phyloP scores from a whole-genome alignment of 2,329 filamentous ascomycete species.

The Penicillium sumatraense region DNA sequence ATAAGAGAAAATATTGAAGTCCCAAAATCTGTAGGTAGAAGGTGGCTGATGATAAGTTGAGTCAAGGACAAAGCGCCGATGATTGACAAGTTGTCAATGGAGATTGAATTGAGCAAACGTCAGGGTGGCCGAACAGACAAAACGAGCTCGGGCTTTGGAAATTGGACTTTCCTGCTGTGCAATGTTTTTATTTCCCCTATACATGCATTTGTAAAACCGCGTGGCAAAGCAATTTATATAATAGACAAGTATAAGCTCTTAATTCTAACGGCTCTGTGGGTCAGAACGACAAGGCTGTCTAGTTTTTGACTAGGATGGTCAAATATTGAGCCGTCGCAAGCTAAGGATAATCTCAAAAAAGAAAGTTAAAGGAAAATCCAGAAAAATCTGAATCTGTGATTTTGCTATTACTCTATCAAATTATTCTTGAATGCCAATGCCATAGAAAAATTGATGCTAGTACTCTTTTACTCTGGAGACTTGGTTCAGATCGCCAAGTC shows the following conservation, averaged over 20 bases:
- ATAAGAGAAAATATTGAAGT: not conserved
- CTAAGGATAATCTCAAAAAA: not conserved
- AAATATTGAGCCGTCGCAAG: conserved; percentile 8
- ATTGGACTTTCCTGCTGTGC: not conserved
- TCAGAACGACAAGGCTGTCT: not conserved
- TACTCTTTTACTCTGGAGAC: too few relatives aligned
- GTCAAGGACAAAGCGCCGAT: not conserved
- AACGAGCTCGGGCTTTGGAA: not conserved
- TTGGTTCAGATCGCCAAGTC: conserved; percentile 18
- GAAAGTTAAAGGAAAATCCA: too few relatives aligned
- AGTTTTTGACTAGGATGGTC: conserved; percentile 13
- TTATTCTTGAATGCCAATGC: too few relatives aligned
- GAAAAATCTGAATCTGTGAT: too few relatives aligned
- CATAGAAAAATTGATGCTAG: too few relatives aligned
- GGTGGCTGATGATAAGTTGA: not conserved
- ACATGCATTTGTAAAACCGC: not conserved
- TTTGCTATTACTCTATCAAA: not conserved
- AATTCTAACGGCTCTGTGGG: not conserved
- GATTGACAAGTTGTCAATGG: not conserved
- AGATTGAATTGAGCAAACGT: not conserved
- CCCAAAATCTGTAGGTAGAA: too few relatives aligned
- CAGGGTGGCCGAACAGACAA: not conserved
- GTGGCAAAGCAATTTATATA: not conserved
- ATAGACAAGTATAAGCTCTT: not conserved
- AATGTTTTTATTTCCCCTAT: not conserved